phyloP scores from a whole-genome alignment of 1,284 basidiomycete species.

The Trametes pubescens region DNA sequence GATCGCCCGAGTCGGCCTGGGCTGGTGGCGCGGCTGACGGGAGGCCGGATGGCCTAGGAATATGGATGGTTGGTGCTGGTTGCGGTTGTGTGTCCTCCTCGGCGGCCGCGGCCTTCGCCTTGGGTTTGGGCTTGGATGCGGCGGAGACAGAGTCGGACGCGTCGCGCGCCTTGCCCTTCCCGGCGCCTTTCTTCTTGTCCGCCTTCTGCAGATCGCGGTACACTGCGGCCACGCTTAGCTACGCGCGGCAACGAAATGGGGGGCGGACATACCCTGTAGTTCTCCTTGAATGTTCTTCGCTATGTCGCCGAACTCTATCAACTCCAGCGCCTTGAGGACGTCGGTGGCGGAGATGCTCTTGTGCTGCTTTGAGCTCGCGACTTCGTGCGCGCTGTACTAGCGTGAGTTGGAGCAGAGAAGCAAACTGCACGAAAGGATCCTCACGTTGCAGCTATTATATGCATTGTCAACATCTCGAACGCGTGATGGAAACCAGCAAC shows the following conservation, averaged over 20 bases:
- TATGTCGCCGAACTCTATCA: slow-evolving; percentile 83
- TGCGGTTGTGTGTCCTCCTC: slow-evolving; percentile 15
- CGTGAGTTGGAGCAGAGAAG: not conserved
- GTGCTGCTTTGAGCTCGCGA: slow-evolving; percentile 83
- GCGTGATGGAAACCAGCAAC: slow-evolving; percentile 38
- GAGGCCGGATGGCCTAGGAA: slow-evolving; percentile 23
- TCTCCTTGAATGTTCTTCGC: slow-evolving; percentile 75
- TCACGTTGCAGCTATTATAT: slow-evolving; percentile 68
- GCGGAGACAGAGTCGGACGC: slow-evolving; percentile 34
- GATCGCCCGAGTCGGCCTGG: slow-evolving; percentile 39
- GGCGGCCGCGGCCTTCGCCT: slow-evolving; percentile 35
- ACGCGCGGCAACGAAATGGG: not conserved
- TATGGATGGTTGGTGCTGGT: slow-evolving; percentile 38
- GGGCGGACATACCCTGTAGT: slow-evolving; percentile 63
- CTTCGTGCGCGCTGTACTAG: slow-evolving; percentile 78
- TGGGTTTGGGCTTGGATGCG: slow-evolving; percentile 36
- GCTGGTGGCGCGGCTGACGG: slow-evolving; percentile 16
- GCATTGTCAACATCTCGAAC: not conserved
- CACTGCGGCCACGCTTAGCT: slow-evolving; percentile 46
- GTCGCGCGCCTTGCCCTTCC: slow-evolving; percentile 46
- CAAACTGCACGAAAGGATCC: slow-evolving; percentile 30
- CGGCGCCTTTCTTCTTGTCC: slow-evolving; percentile 57
- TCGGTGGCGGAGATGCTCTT: slow-evolving; percentile 91
- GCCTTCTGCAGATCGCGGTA: slow-evolving; percentile 66
- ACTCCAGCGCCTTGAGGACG: slow-evolving; percentile 85